phyloP scores from a whole-genome alignment of 2,329 filamentous ascomycete species.

The Drechslerella coelobrocha region DNA sequence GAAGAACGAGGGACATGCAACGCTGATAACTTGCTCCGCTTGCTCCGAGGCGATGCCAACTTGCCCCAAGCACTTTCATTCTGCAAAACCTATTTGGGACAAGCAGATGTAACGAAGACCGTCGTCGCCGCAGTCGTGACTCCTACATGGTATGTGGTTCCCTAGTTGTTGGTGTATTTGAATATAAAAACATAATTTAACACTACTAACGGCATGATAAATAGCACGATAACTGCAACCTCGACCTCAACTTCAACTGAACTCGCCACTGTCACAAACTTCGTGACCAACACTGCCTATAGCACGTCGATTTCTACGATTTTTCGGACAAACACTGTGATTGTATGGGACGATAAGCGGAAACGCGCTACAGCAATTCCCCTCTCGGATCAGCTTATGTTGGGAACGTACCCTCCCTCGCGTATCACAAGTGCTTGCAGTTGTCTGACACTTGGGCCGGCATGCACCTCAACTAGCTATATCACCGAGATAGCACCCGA shows the following conservation, averaged over 20 bases:
- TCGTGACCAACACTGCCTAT: background rate
- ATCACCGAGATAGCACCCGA: slow-evolving; percentile 6
- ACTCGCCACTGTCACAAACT: slow-evolving; percentile 4
- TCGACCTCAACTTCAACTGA: background rate
- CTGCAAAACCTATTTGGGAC: slow-evolving; percentile 19
- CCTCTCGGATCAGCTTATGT: slow-evolving; percentile 16
- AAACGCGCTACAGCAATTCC: background rate
- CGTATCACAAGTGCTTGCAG: slow-evolving; percentile 26
- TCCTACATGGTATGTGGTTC: slow-evolving; percentile 15
- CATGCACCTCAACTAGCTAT: background rate
- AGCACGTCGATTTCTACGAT: background rate
- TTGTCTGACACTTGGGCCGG: slow-evolving; percentile 13
- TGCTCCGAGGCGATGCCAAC: slow-evolving; percentile 7
- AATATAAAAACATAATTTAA: background rate
- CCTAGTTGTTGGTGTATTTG: background rate
- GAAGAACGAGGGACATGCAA: slow-evolving; percentile 17
- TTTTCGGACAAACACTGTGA: background rate
- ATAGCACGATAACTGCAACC: slow-evolving; percentile 5
- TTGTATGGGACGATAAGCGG: background rate
- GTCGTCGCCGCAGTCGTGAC: slow-evolving; percentile 9
- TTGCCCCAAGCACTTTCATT: slow-evolving; percentile 15
- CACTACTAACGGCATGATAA: no score
- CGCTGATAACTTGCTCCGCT: slow-evolving; percentile 24
- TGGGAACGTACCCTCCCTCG: slow-evolving; percentile 4
- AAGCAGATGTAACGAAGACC: background rate